phyloP scores from a whole-genome alignment of 768 basidiomycete species.

The Amanita pseudoporphyria region DNA sequence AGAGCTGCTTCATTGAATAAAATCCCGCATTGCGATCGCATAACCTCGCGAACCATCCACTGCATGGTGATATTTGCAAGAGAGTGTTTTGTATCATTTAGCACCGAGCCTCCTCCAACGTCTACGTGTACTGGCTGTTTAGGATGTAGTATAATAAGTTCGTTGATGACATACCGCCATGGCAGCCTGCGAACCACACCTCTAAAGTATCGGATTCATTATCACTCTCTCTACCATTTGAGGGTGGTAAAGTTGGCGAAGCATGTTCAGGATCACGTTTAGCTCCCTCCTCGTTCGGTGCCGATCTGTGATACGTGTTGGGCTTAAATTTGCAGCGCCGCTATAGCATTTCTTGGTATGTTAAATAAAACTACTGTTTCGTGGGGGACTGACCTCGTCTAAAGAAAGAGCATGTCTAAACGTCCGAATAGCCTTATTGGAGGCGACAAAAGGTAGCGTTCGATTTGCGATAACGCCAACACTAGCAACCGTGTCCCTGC shows the following conservation, averaged over 20 bases:
- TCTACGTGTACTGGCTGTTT: constrained; percentile 28
- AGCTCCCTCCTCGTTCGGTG: constrained; percentile 18
- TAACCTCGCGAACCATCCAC: constrained; percentile 73
- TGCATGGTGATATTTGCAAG: constrained; percentile 56
- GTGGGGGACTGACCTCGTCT: constrained; percentile 50
- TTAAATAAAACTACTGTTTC: background rate
- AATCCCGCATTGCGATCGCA: constrained; percentile 48
- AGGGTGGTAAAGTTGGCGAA: constrained; percentile 6
- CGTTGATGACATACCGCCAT: constrained; percentile 39
- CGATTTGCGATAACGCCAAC: constrained; percentile 57
- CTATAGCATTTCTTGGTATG: constrained; percentile 21
- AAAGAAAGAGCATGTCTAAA: constrained; percentile 75
- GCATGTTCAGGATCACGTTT: constrained; percentile 19
- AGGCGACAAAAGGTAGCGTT: constrained; percentile 57
- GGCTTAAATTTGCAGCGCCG: constrained; percentile 59
- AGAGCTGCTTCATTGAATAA: constrained; percentile 45
- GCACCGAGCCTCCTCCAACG: constrained; percentile 56
- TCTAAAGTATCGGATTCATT: constrained; percentile 46
- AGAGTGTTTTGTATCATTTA: constrained; percentile 29
- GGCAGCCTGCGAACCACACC: constrained; percentile 76
- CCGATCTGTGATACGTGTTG: constrained; percentile 46
- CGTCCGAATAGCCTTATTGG: constrained; percentile 52
- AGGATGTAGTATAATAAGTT: background rate
- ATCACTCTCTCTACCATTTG: background rate
- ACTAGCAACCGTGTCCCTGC: constrained; percentile 72